Percentiles rank a stretch among this genome's conserved stretches.
Evolutionary conservation across 208 protist genomes (phyloP).

Genomic region (Leptomonas pyrrhocoris): DNA sequence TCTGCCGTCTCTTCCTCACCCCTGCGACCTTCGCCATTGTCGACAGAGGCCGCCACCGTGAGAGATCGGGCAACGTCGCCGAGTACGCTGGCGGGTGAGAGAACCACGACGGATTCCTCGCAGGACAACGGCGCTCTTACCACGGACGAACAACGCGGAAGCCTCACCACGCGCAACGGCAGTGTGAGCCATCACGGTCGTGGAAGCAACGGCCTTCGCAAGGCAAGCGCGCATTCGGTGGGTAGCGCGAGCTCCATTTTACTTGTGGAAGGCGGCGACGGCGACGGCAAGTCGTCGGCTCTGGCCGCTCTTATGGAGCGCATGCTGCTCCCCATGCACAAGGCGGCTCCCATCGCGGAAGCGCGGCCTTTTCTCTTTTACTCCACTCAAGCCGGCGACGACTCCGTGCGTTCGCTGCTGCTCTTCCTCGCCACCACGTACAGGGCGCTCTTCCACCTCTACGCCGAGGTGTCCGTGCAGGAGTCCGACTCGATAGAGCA

Average conservation of each 20-base stretch:
- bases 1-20: not conserved
- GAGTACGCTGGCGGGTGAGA: not conserved
- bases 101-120: not conserved
- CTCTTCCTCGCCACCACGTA: slow-evolving; percentile 62
- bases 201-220: not conserved
- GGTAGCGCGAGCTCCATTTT: slow-evolving; percentile 41
- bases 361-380: slow-evolving; percentile 58
- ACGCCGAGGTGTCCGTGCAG: slow-evolving; percentile 51
- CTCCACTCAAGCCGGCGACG: slow-evolving; percentile 63
- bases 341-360: not conserved
- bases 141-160: not conserved
- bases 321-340: slow-evolving; percentile 32
- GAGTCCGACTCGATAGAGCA: slow-evolving; percentile 52
- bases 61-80: not conserved
- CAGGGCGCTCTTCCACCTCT: slow-evolving; percentile 37
- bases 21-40: not conserved
- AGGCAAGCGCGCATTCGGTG: not conserved
- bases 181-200: not conserved
- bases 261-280: slow-evolving; percentile 66
- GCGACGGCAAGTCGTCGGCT: slow-evolving; percentile 76
- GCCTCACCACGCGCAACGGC: not conserved
- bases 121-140: not conserved
- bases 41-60: not conserved
- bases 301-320: slow-evolving; percentile 51
- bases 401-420: slow-evolving; percentile 52